Base-by-base conservation (phyloP, 1,139 yeast genomes). In the Ogataea hybrid region DNA sequence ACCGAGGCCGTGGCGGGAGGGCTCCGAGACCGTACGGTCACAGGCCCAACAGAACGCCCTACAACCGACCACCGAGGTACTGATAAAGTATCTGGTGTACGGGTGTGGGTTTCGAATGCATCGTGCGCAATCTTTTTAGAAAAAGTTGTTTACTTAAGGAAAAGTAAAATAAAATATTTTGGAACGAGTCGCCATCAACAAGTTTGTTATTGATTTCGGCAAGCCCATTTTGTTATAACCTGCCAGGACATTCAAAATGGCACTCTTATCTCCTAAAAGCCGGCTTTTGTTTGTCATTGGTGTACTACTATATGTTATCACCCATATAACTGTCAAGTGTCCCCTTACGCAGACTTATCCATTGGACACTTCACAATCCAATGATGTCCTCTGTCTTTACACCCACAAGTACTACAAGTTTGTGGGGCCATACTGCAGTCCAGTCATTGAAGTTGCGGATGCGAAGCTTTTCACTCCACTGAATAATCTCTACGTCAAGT, bases 311-410 rank as follows among this genome's bases (percentile, higher is more conserved):
- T 47, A 39, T 20, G 18, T 43, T 22, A 25, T 49, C 17, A 35
- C 42, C 23, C 56, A 55, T 42, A 35, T 55, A 12, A 20, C 25
- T 23, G 34, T 12, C 15, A 38, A 42, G 9, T 55, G 59, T 39
- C 58, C 59, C 2, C 27, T 52, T 25, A 35, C 42, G 12, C 33
- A 38, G 15, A 39, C 48, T 3, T 36, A 43, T 25, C 35, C 28
- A 14, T 16, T 28, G n/a, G 20, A 32, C 6, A 42, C 31, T 6
- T 32, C 45, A 35, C 17, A 41, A 39, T 25, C 46, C 32, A 32
- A 42, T 6, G 57, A 56, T 29, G 17, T 34, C n/a, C 21, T 57
- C 12, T 58, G 63, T 33, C 41, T 42, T n/a, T 49, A 49, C 21
- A 21, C 58, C 4, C 62, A 57, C 38, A 25, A 34, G 12, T 48